Percentiles rank a stretch among this genome's conserved stretches.
phyloP scores from a whole-genome alignment of 2,329 filamentous ascomycete species.

The Byssoonygena ceratinophila region DNA sequence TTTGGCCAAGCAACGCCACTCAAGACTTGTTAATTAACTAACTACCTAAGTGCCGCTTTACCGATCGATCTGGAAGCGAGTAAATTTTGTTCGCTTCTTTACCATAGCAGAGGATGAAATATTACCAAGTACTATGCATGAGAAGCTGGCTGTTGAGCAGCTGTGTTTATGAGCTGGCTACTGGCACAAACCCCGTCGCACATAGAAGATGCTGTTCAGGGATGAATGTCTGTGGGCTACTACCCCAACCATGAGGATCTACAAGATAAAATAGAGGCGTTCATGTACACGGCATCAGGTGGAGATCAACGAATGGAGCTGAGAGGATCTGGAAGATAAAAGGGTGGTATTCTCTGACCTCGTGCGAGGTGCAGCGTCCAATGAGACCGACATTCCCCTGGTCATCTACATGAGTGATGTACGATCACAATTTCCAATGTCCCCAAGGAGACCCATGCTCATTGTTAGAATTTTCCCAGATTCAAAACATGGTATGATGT shows the following conservation, averaged over 20 bases:
- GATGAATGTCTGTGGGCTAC: not conserved
- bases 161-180: no score
- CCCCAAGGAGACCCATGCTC: no score
- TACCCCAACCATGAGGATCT: not conserved
- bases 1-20: slow-evolving; percentile 1
- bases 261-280: no score
- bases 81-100: no score
- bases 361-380: no score
- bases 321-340: not conserved
- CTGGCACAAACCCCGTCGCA: not conserved
- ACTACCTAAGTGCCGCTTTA: not conserved
- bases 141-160: not conserved
- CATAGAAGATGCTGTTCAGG: not conserved
- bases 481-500: no score
- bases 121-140: not conserved
- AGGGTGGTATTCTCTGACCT: not conserved
- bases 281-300: no score
- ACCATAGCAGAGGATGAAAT: no score
- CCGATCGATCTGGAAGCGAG: not conserved
- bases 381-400: no score
- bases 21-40: not conserved
- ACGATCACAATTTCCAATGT: no score
- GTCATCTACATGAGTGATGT: no score
- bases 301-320: not conserved
- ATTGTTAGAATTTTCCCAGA: no score